Evolutionary conservation across 352 stramenopile species (phyloP), one percentile per base, ranked within the genome.

Genomic region (Phytophthora sansomeana): DNA sequence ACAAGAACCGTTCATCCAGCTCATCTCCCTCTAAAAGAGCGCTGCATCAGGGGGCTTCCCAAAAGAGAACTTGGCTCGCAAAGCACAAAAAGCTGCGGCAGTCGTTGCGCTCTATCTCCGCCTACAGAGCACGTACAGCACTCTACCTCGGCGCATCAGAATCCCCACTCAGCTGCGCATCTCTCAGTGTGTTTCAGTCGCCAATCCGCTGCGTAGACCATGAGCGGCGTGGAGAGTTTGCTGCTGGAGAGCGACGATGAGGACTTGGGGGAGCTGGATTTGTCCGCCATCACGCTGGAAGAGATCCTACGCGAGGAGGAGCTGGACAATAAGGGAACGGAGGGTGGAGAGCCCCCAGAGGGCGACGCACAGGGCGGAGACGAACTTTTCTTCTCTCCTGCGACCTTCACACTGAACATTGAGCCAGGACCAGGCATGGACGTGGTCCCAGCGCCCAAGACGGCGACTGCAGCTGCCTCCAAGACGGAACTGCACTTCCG

Each of bases 231-330:
- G 38, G 80, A 89, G 50, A 85, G 72, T 69, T 57, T 89, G 38
- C 65, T 89, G 48, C 63, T 88, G 21, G 84, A 91, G 47, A 90
- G 81, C 60, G 84, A 92, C 35, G 78, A 89, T 9, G 80, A 91
- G 46, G 84, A 91, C 51, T 52, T 92, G 33, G 79, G 69, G 9
- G 83, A 91, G 46, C 26, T 90, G 50, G 84, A 91, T 58, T 73
- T 92, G 44, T 80, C 74, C 14, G 53, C 72, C 56, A 89, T 92
- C 53, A 90, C 81, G 48, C 69, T 92, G 19, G 84, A 92, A 55
- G 80, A 91, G 51, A 92, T 92, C 60, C 59, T 92, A 42, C 74
- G 79, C 42, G 84, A 92, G 41, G 83, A 92, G 48, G 82, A 87
- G 59, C 69, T 88, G 30, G 79, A 77, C 46, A 69, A 43, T 30